Evolutionary conservation across 345 rosid species (phyloP).

Genomic region (Gossypium arboreum): DNA sequence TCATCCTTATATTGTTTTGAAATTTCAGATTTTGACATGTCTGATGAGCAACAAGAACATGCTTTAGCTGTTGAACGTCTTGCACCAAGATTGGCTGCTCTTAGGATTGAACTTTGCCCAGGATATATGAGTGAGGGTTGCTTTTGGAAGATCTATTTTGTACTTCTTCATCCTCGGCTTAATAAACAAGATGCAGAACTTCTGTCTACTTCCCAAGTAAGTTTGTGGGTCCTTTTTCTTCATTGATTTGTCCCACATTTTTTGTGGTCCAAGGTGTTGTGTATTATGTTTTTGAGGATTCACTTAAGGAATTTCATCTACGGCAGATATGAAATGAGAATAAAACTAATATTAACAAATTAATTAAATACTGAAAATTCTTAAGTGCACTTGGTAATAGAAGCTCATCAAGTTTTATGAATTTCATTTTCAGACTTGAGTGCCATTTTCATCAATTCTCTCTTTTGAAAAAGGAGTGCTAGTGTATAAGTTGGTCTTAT

Average conservation of each 20-base stretch:
- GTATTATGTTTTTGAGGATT: background rate
- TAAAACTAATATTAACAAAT: background rate
- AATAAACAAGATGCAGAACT: constrained; percentile 68
- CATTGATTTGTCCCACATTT: background rate
- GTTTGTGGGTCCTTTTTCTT: constrained; percentile 4
- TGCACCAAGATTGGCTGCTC: constrained; percentile 76
- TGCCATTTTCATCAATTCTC: background rate
- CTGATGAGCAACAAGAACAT: constrained; percentile 93
- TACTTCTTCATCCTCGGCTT: constrained; percentile 84
- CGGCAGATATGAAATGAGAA: background rate
- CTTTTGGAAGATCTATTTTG: constrained; percentile 98
- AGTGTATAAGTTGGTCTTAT: background rate
- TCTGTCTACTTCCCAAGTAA: constrained; percentile 77
- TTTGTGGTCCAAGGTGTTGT: background rate
- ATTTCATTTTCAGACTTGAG: background rate
- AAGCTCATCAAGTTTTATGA: background rate
- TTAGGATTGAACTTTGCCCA: constrained; percentile 89
- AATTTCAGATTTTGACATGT: constrained; percentile 78
- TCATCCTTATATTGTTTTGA: constrained; percentile 4
- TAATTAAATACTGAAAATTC: background rate
- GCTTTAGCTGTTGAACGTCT: constrained; percentile 85
- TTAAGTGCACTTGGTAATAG: background rate
- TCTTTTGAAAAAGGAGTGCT: background rate
- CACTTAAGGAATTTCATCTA: background rate
- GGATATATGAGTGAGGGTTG: constrained; percentile 80